These are phyloP conservation scores for Cucumis sativus DNA, from an alignment of 306 rosid genomes.

Conservation along the genomic window Cucumber_9930_V3 NC_026659.2:19359001-19359500, in stretches of 20 bases:
- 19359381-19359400: background rate
- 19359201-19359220: slow-evolving; percentile 45
- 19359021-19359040: slow-evolving; percentile 57
- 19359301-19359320: background rate
- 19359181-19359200: slow-evolving; percentile 33
- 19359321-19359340: background rate
- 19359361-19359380: background rate
- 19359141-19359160: slow-evolving; percentile 31
- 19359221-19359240: slow-evolving; percentile 40
- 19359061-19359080: slow-evolving; percentile 36
- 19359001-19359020: slow-evolving; percentile 19
- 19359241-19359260: slow-evolving; percentile 28
- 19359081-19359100: background rate
- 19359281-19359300: slow-evolving; percentile 5
- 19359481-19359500: too few species aligned
- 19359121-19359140: slow-evolving; percentile 7
- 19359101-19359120: background rate
- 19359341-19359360: background rate
- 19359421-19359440: too few species aligned
- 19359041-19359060: slow-evolving; percentile 73
- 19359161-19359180: slow-evolving; percentile 36
- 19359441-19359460: too few species aligned
- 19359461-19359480: too few species aligned
- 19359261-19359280: slow-evolving; percentile 56
- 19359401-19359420: too few species aligned